These are phyloP conservation scores for Trichoderma semiorbis DNA, from an alignment of 2,329 filamentous ascomycete genomes.

Conservation along the genomic window DNA sequence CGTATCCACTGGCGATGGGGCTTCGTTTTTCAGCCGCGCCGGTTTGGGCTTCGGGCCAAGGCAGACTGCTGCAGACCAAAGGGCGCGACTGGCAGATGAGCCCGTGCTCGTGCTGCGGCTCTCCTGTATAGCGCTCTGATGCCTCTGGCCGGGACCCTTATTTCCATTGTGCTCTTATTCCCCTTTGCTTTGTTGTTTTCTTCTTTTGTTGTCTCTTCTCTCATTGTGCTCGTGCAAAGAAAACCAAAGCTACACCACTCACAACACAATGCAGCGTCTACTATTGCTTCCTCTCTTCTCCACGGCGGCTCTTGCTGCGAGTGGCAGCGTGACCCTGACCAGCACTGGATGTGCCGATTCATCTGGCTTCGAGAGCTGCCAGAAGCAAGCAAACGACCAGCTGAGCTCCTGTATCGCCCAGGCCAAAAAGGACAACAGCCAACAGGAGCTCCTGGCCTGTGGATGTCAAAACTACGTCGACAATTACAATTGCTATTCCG, in stretches of 20 bases:
- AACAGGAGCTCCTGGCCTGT: slow-evolving; percentile 23
- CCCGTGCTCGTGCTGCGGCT: background rate
- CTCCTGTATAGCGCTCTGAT: background rate
- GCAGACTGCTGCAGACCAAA: background rate
- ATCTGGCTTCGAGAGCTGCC: slow-evolving; percentile 23
- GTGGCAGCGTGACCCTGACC: background rate
- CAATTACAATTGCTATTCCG: slow-evolving; percentile 36
- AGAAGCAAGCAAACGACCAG: slow-evolving; percentile 12
- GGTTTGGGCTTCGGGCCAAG: background rate
- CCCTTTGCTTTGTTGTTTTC: background rate
- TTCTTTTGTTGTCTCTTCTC: background rate
- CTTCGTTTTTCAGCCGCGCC: slow-evolving; percentile 1
- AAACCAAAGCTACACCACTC: background rate
- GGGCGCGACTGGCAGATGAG: background rate
- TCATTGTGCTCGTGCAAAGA: background rate
- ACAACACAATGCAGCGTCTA: background rate
- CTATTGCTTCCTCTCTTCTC: background rate
- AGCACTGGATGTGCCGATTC: slow-evolving; percentile 23
- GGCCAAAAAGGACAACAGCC: slow-evolving; percentile 20
- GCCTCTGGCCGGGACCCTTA: background rate
- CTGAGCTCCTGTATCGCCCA: slow-evolving; percentile 20
- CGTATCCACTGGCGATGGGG: background rate
- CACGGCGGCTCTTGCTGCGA: background rate
- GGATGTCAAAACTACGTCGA: slow-evolving; percentile 26
- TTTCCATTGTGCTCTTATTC: background rate